phyloP scores from a whole-genome alignment of 345 rosid species.

The Mangifera indica region DNA sequence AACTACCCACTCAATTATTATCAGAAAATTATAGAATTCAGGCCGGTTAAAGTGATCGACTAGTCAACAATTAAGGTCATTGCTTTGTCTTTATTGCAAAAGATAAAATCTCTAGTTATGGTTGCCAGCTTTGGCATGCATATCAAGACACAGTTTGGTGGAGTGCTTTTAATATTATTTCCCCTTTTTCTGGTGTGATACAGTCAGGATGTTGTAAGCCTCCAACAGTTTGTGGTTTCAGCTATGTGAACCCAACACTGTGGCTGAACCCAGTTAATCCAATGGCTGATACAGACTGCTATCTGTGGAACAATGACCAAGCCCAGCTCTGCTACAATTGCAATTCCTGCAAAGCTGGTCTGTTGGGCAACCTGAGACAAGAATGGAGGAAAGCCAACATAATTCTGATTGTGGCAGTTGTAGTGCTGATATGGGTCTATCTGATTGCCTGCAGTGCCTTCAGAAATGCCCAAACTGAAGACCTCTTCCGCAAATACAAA shows the following conservation, averaged over 20 bases:
- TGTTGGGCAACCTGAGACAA: slow-evolving; percentile 68
- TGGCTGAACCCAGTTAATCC: slow-evolving; percentile 81
- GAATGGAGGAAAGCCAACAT: slow-evolving; percentile 88
- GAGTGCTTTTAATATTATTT: neutral
- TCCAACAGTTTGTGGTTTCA: slow-evolving; percentile 79
- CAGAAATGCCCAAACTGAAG: slow-evolving; percentile 81
- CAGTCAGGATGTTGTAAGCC: slow-evolving; percentile 98
- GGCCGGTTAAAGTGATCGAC: neutral
- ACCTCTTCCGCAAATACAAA: slow-evolving; percentile 69
- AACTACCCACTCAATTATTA: slow-evolving; percentile 25
- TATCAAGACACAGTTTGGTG: too few species aligned
- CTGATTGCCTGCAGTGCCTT: slow-evolving; percentile 83
- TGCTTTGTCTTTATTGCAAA: slow-evolving; percentile 24
- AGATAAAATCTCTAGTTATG: slow-evolving; percentile 18
- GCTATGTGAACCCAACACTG: slow-evolving; percentile 65
- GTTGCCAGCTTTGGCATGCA: slow-evolving; percentile 31
- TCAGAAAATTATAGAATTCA: slow-evolving; percentile 16
- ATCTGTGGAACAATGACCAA: slow-evolving; percentile 80
- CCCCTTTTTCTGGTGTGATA: neutral
- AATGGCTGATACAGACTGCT: slow-evolving; percentile 75
- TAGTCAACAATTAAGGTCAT: slow-evolving; percentile 8
- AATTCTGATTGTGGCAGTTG: slow-evolving; percentile 69
- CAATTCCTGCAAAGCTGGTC: slow-evolving; percentile 85
- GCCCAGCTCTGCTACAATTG: slow-evolving; percentile 80
- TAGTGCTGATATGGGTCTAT: slow-evolving; percentile 77